Conservation (phyloP, 305 asterid species). For the Plantago rigida region DNA sequence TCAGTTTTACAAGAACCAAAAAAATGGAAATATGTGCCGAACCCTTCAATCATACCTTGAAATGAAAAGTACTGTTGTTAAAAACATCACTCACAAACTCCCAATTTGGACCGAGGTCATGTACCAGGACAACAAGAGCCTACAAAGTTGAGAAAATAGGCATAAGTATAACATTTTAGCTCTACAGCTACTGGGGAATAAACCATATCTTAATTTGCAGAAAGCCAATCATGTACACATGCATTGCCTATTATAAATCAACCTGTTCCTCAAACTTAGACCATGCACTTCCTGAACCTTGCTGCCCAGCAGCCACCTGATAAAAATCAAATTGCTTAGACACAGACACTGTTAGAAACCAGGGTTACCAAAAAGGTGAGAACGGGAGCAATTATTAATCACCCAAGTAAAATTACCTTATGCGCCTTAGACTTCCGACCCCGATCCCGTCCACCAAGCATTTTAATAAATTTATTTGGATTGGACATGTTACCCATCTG, state of each 20-base stretch:
- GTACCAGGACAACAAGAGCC: slow-evolving; percentile 90
- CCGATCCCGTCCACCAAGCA: slow-evolving; percentile 69
- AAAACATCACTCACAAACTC: slow-evolving; percentile 88
- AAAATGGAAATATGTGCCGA: slow-evolving; percentile 18
- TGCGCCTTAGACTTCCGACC: slow-evolving; percentile 54
- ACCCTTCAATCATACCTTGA: slow-evolving; percentile 51
- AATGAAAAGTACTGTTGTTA: slow-evolving; percentile 58
- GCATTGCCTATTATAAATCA: slow-evolving; percentile 19
- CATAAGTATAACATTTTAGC: slow-evolving; percentile 11
- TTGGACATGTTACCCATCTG: slow-evolving; percentile 71
- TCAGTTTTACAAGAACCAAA: slow-evolving; percentile 2
- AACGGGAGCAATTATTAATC: slow-evolving; percentile 14
- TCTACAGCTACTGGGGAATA: slow-evolving; percentile 15
- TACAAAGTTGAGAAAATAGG: slow-evolving; percentile 26
- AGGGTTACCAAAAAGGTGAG: slow-evolving; percentile 18
- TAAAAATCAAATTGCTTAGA: slow-evolving; percentile 27
- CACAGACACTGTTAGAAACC: slow-evolving; percentile 17
- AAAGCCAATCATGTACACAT: neutral
- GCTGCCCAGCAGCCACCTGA: slow-evolving; percentile 61
- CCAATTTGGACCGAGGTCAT: slow-evolving; percentile 94
- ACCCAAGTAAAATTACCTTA: slow-evolving; percentile 46
- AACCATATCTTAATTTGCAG: slow-evolving; percentile 16
- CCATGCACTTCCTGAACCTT: slow-evolving; percentile 76
- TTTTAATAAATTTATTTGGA: slow-evolving; percentile 53
- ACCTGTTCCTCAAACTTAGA: slow-evolving; percentile 91